A percentile compares a stretch with the other conserved stretches of the same genome.
Evolutionary conservation across 164 flowering plant species (phyloP).

Genomic region (Annona cherimola): DNA sequence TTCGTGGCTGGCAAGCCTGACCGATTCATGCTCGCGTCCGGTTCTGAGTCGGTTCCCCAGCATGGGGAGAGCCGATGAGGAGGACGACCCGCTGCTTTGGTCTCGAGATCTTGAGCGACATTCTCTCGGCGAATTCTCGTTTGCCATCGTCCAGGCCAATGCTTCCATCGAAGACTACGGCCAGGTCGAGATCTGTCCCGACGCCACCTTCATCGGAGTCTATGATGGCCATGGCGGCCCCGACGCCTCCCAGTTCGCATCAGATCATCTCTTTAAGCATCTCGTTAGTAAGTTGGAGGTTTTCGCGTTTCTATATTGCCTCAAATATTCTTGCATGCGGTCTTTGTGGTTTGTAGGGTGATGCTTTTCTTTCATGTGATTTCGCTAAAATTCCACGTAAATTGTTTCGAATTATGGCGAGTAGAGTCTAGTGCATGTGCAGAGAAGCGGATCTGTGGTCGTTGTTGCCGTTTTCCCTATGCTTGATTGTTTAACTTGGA

Average conservation of each 20-base stretch:
- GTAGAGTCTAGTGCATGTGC: background rate
- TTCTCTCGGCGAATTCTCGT: conserved; percentile 61
- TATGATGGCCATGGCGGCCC: conserved; percentile 92
- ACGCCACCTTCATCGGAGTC: conserved; percentile 63
- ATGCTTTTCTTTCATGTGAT: background rate
- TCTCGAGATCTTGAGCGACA: conserved; percentile 52
- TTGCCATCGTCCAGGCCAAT: conserved; percentile 74
- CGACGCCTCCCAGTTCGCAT: conserved; percentile 56
- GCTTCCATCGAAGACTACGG: conserved; percentile 68
- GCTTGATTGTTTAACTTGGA: background rate
- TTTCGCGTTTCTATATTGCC: background rate
- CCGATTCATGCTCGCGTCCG: conserved; percentile 49
- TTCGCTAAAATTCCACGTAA: background rate
- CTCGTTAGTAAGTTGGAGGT: conserved; percentile 40
- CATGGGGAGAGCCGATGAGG: conserved; percentile 66
- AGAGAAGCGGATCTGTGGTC: background rate
- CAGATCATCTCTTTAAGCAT: conserved; percentile 49
- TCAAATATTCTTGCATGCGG: background rate
- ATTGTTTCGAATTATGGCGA: background rate
- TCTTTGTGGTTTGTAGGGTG: background rate
- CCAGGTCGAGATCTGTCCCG: conserved; percentile 57
- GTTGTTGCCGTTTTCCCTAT: background rate
- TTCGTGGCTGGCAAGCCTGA: conserved; percentile 55
- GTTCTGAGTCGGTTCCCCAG: conserved; percentile 56
- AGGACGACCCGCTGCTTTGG: conserved; percentile 54